Evolutionary conservation across 78 protist species (phyloP).

Genomic region (Dictyostelium capitatum): DNA sequence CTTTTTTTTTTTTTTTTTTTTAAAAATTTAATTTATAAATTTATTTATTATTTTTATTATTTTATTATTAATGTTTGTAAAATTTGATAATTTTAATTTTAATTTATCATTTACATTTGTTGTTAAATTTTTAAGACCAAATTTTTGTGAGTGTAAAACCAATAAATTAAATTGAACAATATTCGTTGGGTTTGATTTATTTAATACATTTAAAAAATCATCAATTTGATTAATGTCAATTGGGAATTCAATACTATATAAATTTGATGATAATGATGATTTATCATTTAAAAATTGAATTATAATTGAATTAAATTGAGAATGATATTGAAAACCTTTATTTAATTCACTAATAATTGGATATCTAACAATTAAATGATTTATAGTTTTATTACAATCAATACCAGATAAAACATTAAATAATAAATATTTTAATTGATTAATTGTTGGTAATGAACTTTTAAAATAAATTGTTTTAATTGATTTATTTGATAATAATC

Average conservation of each 20-base stretch:
- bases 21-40: no score
- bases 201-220: background rate
- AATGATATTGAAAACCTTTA: background rate
- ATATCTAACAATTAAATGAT: background rate
- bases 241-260: background rate
- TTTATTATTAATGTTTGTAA: no score
- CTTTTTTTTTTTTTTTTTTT: no score
- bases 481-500: background rate
- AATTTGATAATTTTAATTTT: no score
- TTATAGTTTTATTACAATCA: background rate
- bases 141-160: background rate
- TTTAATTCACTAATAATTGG: background rate
- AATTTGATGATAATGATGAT: background rate
- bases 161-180: background rate
- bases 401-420: background rate
- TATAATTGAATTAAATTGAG: background rate
- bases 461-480: background rate
- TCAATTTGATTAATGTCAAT: constrained; percentile 2
- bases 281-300: background rate
- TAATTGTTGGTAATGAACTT: background rate
- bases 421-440: background rate
- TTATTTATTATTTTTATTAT: no score
- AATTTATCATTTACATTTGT: no score
- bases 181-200: background rate
- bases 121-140: no score